A percentile compares a stretch with the other conserved stretches of the same genome.
Conservation (phyloP, 805 yeast genomes). For the Candida broadrunensis region DNA sequence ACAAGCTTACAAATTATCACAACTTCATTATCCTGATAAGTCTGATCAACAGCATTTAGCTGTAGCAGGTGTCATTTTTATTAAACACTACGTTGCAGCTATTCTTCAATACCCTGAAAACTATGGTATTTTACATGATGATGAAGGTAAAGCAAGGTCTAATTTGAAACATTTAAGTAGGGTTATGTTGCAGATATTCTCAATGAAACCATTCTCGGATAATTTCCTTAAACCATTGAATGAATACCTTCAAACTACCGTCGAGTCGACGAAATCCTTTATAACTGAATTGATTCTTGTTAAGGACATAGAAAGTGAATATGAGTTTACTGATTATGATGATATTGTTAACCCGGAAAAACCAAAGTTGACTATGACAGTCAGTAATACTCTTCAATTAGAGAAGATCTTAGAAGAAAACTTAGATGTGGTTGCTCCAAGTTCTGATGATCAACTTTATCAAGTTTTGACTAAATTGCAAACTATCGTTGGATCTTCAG, state of each 20-base stretch:
- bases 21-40: conserved; percentile 54
- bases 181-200: conserved; percentile 61
- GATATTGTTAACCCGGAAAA: conserved; percentile 55
- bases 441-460: conserved; percentile 54
- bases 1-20: conserved; percentile 34
- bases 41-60: conserved; percentile 58
- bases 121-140: conserved; percentile 45
- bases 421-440: conserved; percentile 43
- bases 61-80: conserved; percentile 64
- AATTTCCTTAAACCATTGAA: conserved; percentile 77
- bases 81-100: conserved; percentile 47
- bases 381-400: conserved; percentile 45
- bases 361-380: conserved; percentile 43
- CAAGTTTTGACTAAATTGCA: conserved; percentile 41
- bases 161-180: conserved; percentile 59
- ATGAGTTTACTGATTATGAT: conserved; percentile 61
- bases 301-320: conserved; percentile 56
- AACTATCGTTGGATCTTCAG: conserved; percentile 32
- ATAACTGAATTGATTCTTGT: conserved; percentile 50
- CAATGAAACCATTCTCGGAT: conserved; percentile 68
- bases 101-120: conserved; percentile 53
- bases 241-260: conserved; percentile 58
- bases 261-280: conserved; percentile 43
- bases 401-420: conserved; percentile 41
- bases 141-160: conserved; percentile 24